phyloP scores from a whole-genome alignment of 73 alveolate species.

The Paramecium tetraurelia region DNA sequence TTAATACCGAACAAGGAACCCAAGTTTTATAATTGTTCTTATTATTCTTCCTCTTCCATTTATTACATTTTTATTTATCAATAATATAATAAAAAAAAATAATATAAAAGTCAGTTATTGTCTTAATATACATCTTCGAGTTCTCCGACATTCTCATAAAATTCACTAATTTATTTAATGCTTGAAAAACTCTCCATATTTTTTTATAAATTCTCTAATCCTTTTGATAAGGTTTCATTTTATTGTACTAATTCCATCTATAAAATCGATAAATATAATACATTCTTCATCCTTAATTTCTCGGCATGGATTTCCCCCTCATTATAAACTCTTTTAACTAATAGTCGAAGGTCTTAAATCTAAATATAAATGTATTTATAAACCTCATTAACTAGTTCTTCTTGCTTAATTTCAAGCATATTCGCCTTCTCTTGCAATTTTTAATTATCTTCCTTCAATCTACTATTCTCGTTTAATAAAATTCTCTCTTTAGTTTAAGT shows the following conservation, averaged over 20 bases:
- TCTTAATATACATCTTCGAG: neutral
- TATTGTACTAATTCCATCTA: neutral
- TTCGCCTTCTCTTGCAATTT: neutral
- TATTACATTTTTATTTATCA: neutral
- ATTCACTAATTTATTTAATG: neutral
- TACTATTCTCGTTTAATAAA: neutral
- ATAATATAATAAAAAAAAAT: neutral
- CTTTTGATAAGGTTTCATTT: neutral
- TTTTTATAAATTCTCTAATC: neutral
- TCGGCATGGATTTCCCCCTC: neutral
- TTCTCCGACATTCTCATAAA: neutral
- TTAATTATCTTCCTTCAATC: neutral
- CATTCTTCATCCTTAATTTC: neutral
- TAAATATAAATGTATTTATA: neutral
- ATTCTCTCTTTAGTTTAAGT: neutral
- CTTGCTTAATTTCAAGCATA: neutral
- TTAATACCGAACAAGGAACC: neutral
- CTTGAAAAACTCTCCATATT: neutral
- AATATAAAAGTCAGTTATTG: neutral
- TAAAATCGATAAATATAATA: neutral
- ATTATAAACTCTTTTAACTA: neutral
- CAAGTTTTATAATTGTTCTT: neutral
- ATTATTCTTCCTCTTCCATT: neutral
- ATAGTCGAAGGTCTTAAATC: neutral
- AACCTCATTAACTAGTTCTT: constrained; percentile 32